A percentile compares a stretch with the other conserved stretches of the same genome.
Evolutionary conservation across 176 grass and related monocot species (phyloP).

Genomic region (Avena insularis): DNA sequence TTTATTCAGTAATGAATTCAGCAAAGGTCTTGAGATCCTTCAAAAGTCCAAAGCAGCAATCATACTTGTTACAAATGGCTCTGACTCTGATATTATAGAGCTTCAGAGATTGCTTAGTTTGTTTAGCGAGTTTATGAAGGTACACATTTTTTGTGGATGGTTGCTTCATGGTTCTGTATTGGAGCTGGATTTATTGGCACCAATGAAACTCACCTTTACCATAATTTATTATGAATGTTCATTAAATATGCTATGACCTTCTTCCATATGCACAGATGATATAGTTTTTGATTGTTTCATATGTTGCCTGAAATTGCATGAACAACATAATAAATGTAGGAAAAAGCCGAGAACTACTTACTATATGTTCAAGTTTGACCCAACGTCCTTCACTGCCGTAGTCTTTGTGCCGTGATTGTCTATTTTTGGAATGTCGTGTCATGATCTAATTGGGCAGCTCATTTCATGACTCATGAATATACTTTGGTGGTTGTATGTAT

Average conservation of each 20-base stretch:
- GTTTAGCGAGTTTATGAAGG: conserved; percentile 59
- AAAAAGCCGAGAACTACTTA: conserved; percentile 14
- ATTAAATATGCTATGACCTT: not conserved
- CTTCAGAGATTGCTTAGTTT: conserved; percentile 54
- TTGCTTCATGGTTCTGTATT: conserved; percentile 10
- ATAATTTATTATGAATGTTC: conserved; percentile 29
- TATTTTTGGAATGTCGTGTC: not conserved
- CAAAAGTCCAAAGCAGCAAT: conserved; percentile 76
- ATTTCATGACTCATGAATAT: not conserved
- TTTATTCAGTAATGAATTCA: conserved; percentile 60
- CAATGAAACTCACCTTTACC: not conserved
- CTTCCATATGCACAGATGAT: not conserved
- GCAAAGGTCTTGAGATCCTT: conserved; percentile 64
- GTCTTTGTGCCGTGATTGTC: not conserved
- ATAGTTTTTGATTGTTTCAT: not conserved
- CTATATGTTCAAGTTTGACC: conserved; percentile 10
- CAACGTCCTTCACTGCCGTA: not conserved
- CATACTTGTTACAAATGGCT: conserved; percentile 62
- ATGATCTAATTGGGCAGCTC: conserved; percentile 19
- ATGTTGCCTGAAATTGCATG: conserved; percentile 4
- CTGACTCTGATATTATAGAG: conserved; percentile 48
- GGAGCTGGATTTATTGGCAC: not conserved
- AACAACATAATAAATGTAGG: conserved; percentile 22
- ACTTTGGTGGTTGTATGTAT: conserved; percentile 16
- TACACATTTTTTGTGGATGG: conserved; percentile 24